phyloP scores from a whole-genome alignment of 1,284 basidiomycete genomes.

The Ustilago nuda region DNA sequence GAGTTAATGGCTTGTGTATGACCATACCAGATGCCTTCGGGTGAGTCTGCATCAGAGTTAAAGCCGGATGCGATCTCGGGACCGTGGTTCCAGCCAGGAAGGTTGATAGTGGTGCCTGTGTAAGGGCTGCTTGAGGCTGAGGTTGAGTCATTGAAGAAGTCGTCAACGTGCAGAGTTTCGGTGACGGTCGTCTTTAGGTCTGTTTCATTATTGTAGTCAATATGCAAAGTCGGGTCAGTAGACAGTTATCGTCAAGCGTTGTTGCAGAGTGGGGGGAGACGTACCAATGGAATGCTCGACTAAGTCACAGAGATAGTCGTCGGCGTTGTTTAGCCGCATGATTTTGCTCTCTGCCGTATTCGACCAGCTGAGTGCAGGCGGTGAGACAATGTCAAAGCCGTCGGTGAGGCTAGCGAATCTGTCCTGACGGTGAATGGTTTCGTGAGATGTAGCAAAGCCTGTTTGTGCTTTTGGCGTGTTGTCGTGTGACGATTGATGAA shows the following conservation, averaged over 20 bases:
- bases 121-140: constrained; percentile 41
- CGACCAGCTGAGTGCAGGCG: constrained; percentile 25
- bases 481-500: constrained; percentile 23
- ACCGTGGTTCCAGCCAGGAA: constrained; percentile 52
- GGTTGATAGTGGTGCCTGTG: constrained; percentile 38
- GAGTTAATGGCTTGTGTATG: constrained; percentile 26
- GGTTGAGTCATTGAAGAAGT: constrained; percentile 42
- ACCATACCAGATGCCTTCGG: constrained; percentile 43
- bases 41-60: constrained; percentile 43
- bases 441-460: constrained; percentile 6
- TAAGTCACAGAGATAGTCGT: constrained; percentile 34
- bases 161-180: constrained; percentile 45
- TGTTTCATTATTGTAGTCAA: constrained; percentile 13
- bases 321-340: constrained; percentile 32
- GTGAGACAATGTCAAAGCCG: constrained; percentile 48
- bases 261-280: neutral
- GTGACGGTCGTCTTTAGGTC: constrained; percentile 40
- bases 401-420: constrained; percentile 43
- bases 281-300: constrained; percentile 41
- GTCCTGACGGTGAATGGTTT: constrained; percentile 19
- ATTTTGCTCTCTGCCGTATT: constrained; percentile 30
- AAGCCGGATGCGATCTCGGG: constrained; percentile 23
- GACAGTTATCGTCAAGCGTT: neutral
- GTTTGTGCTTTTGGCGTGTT: constrained; percentile 32
- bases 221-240: neutral